These are phyloP conservation scores for Solanum aculeatissimum DNA, from an alignment of 305 asterid species.

Conservation along the genomic window DNA sequence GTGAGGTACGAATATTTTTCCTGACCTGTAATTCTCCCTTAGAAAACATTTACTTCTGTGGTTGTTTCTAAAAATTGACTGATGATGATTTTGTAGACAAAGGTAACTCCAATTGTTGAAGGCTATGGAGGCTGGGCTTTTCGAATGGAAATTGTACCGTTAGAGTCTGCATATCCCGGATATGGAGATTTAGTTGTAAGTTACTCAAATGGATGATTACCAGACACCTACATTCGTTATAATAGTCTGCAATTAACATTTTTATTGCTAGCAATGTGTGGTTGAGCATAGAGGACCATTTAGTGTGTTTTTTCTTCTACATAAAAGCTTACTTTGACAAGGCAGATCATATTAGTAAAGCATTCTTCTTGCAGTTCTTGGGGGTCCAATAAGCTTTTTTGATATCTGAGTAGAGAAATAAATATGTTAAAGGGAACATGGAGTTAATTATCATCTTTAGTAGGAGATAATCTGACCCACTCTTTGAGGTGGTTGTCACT, in stretches of 20 bases:
- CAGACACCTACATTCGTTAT: not conserved
- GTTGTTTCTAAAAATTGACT: not conserved
- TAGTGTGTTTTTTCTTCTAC: not conserved
- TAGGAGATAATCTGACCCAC: not conserved
- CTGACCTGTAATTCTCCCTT: not conserved
- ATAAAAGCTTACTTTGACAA: not conserved
- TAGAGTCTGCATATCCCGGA: conserved; percentile 97
- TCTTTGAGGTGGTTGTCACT: not conserved
- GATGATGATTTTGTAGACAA: conserved; percentile 53
- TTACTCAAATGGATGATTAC: conserved; percentile 1
- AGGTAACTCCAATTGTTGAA: conserved; percentile 97
- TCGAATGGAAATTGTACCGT: conserved; percentile 90
- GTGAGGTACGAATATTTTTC: conserved; percentile 46
- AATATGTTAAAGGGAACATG: not conserved
- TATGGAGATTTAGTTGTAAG: conserved; percentile 90
- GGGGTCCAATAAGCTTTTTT: not conserved
- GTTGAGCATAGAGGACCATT: not conserved
- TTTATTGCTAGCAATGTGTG: not conserved
- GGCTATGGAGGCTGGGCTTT: conserved; percentile 99
- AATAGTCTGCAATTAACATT: not conserved
- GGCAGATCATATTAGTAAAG: not conserved
- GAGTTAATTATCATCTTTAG: not conserved
- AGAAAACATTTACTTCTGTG: conserved; percentile 5
- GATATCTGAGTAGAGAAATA: not conserved
- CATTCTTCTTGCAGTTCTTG: not conserved